Evolutionary conservation across 495 filamentous ascomycete species (phyloP), one percentile per base, ranked within the genome.

Genomic region (Chaetomium tenue): DNA sequence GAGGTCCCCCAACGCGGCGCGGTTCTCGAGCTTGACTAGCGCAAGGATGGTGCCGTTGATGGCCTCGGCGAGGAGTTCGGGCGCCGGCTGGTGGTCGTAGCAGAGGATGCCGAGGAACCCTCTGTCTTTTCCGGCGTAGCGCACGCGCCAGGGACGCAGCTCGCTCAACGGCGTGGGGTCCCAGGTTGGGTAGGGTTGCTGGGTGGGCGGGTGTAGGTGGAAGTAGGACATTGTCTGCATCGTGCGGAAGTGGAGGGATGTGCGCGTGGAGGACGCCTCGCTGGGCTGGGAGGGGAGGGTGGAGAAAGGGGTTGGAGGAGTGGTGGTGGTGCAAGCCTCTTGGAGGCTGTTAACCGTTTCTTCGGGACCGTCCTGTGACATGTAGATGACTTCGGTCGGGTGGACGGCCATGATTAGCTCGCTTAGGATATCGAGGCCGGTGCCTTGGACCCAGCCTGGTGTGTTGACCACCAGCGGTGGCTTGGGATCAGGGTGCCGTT

Each of bases 221-320:
- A 95, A 92, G 66, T 93, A 93, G 0, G 91, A 89, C 70, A 91
- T 84, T 25, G 84, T 88, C 66, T 92, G 89, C 90, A 95, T 93
- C 28, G 84, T 82, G 58, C 91, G 83, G 5, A 91, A 72, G 67
- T 93, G 85, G 15, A 83, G 82, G 11, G 88, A 83, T 1, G 87
- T 91, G 46, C 86, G 79, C n/a, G 83, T 83, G 6, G 84, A 77
- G 23, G 88, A 80, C 58, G 84, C 79, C 23, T 89, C 83, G 59
- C 82, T 86, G 20, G 85, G 76, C 65, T 89, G 85, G 3, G 88
- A 89, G 13, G 82, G 82, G 11, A 86, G 73, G 25, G 74, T 77
- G 60, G 75, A 68, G 52, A 86, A 77, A 1, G 63, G 63, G n/a
- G 61, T 69, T 8, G 47, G 52, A 55, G 6, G 65, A 68, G 48